phyloP scores from a whole-genome alignment of 305 asterid species.

The Galium porrigens region DNA sequence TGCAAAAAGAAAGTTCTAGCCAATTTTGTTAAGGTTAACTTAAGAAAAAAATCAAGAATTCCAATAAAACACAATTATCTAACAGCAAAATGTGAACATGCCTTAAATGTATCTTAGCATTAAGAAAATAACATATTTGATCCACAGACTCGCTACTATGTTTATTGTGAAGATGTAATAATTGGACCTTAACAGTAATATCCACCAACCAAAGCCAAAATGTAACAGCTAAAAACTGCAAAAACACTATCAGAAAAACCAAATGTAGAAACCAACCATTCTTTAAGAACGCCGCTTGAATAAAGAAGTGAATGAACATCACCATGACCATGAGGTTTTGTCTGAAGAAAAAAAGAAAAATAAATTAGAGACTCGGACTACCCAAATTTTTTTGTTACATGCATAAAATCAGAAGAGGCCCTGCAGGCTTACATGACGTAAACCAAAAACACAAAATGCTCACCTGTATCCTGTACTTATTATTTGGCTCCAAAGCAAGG shows the following conservation, averaged over 20 bases:
- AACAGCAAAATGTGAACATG: background rate
- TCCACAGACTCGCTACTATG: background rate
- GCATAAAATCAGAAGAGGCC: background rate
- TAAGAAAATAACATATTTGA: background rate
- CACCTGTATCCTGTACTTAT: constrained; percentile 83
- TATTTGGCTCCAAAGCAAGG: constrained; percentile 70
- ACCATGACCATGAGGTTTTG: constrained; percentile 99
- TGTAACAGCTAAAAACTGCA: background rate
- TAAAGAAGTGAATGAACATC: constrained; percentile 95
- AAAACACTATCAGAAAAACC: constrained; percentile 7
- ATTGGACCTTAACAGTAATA: background rate
- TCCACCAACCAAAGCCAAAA: background rate
- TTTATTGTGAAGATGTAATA: background rate
- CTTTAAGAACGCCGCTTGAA: constrained; percentile 75
- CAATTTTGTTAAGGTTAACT: background rate
- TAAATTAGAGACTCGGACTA: constrained; percentile 4
- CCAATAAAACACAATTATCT: background rate
- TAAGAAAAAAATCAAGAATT: background rate
- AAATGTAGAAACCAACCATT: constrained; percentile 40
- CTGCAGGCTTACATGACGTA: background rate
- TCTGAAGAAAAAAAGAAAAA: constrained; percentile 31
- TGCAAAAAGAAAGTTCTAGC: background rate
- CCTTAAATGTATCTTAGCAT: background rate
- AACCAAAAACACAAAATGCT: constrained; percentile 14
- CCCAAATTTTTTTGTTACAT: background rate